Evolutionary conservation across 2,329 filamentous ascomycete species (phyloP), one percentile per base, ranked within the genome.

Genomic region (Penicillium sp.): DNA sequence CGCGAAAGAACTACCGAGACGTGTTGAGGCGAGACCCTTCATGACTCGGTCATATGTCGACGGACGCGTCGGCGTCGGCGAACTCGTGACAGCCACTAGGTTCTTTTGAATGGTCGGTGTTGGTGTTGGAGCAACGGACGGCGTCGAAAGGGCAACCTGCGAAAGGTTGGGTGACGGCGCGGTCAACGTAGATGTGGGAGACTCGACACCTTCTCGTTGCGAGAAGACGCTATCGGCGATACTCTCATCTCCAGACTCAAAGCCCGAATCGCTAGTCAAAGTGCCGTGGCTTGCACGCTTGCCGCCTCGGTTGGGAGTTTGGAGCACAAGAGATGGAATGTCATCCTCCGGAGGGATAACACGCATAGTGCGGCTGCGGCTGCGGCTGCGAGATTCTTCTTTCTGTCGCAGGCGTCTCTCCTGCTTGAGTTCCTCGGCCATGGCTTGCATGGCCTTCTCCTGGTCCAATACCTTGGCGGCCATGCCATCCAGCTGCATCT

Each of bases 401-500:
- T 69, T 65, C 27, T 67, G 65, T 20, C 74, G 69, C 45, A 66
- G 48, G 31, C 69, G 63, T 50, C 72, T 71, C 55, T 79, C 77
- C 40, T 71, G 63, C 31, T 76, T 73, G 6, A 82, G 59, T 52
- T 81, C 74, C 28, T 75, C 70, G 1, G 74, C 74, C 60, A 83
- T 69, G 31, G 76, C 75, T 53, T 75, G 73, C 70, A 84, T 83
- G 44, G 79, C 76, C 58, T 76, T 75, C 52, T 83, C 80, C 62
- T 84, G 81, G 60, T 83, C 78, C 14, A 74, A 68, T 2, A 79
- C 77, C 53, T 78, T 76, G 30, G 75, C 75, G 5, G 81, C 80
- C 76, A 85, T 81, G 33, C 80, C 80, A 63, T 84, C 79, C 18
- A 86, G 72, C 65, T 86, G 83, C 56, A 79, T 74, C 68, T 84